phyloP scores from a whole-genome alignment of 345 rosid species.

The Microthlaspi erraticum region DNA sequence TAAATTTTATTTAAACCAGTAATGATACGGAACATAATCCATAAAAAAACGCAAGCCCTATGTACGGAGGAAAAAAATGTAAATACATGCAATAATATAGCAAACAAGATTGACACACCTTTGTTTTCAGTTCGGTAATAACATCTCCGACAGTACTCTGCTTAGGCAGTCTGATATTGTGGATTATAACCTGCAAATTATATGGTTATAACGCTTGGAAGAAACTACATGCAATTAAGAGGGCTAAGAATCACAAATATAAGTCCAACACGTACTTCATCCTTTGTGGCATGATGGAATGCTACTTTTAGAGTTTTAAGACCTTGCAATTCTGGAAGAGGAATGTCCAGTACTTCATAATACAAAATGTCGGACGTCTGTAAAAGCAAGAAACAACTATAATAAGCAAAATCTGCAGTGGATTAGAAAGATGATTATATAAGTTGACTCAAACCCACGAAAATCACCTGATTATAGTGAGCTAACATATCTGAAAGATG shows the following conservation, averaged over 20 bases:
- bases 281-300: conserved; percentile 81
- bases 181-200: conserved; percentile 65
- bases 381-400: conserved; percentile 34
- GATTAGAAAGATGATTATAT: conserved; percentile 3
- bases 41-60: conserved; percentile 19
- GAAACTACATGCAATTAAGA: background rate
- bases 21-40: conserved; percentile 20
- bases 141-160: conserved; percentile 97
- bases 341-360: conserved; percentile 97
- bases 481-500: conserved; percentile 90
- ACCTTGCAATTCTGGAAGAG: conserved; percentile 96
- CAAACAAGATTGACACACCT: conserved; percentile 52
- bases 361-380: conserved; percentile 96
- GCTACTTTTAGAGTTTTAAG: conserved; percentile 92
- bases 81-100: conserved; percentile 23
- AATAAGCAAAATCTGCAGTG: conserved; percentile 24
- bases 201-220: conserved; percentile 26
- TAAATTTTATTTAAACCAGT: conserved; percentile 5
- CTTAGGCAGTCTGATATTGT: conserved; percentile 90
- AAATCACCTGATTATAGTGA: conserved; percentile 87
- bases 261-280: conserved; percentile 59
- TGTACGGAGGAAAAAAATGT: background rate
- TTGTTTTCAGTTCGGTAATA: conserved; percentile 83
- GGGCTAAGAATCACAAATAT: conserved; percentile 17
- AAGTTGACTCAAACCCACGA: conserved; percentile 9